Base-by-base conservation (phyloP, 495 filamentous ascomycete genomes). In the Arthonia radiata region DNA sequence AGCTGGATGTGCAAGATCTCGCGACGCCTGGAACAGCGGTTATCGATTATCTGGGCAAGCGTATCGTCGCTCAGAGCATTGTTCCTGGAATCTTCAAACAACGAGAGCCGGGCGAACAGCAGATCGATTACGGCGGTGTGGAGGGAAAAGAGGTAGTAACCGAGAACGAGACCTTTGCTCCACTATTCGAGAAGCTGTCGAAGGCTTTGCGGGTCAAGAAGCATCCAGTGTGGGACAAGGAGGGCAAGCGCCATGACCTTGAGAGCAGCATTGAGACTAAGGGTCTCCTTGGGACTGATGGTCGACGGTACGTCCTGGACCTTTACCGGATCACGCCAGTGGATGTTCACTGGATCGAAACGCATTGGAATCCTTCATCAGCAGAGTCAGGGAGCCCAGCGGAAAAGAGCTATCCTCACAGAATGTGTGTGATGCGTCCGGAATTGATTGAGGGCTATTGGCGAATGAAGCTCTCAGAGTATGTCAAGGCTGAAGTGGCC, bases 51-150 rank as follows among this genome's bases (percentile, higher is more conserved):
- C 61, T 94, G 15, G 89, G 89, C 26, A 92, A 86, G 57, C 79
- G 89, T 31, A 72, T 99, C 34, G 86, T 99, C 22, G 89, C 80
- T 18, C 89, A 99, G 55, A 92, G 79, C 41, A 93, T 99, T 33
- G 89, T 99, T 4, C 89, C 89, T 4, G 89, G 89, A 26, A 99
- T 99, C 42, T 99, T 99, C 66, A 91, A 91, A 52, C 89, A 93
- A 52, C 70, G 83, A 13, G 89, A 93, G 39, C 78, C 81, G 12
- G 89, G 82, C 25, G 83, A 93, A 61, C 79, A 86, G 48, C 89
- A 93, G 50, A 93, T 99, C 36, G 83, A 94, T 47, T 99, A 99
- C 42, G 89, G 89, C 41, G 86, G 81, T 35, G 83, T 94, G 25
- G 89, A 99, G 44, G 89, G 89, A 34, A 90, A 83, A 52, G 89